A percentile compares a stretch with the other conserved stretches of the same genome.
Evolutionary conservation across 495 filamentous ascomycete species (phyloP).

Genomic region (Usnea hakonensis): DNA sequence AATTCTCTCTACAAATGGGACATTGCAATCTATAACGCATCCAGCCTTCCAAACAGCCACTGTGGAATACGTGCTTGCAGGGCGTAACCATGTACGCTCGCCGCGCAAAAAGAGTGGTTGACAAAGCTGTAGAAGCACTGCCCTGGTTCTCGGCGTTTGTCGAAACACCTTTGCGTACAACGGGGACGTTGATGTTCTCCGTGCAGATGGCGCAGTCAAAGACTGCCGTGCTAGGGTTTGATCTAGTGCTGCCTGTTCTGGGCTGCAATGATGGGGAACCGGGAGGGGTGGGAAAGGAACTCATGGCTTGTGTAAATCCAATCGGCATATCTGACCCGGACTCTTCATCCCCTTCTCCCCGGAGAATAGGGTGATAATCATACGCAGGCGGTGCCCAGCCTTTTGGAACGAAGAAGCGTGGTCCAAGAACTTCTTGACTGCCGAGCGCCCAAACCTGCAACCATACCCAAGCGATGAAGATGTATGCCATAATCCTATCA

Average conservation of each 20-base stretch:
- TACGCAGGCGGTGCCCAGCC: constrained; percentile 76
- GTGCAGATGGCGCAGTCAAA: constrained; percentile 96
- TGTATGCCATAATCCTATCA: constrained; percentile 52
- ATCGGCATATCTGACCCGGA: constrained; percentile 60
- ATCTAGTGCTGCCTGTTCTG: constrained; percentile 32
- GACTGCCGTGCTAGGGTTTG: constrained; percentile 46
- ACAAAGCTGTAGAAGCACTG: constrained; percentile 41
- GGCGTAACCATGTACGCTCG: constrained; percentile 94
- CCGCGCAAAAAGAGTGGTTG: constrained; percentile 65
- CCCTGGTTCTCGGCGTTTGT: constrained; percentile 30
- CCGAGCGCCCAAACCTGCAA: constrained; percentile 71
- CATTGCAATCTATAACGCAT: constrained; percentile 89
- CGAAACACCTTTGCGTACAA: constrained; percentile 53
- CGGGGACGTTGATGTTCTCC: constrained; percentile 80
- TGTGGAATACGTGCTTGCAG: constrained; percentile 94
- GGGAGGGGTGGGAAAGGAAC: constrained; percentile 18
- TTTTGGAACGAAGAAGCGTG: constrained; percentile 63
- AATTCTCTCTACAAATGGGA: constrained; percentile 86
- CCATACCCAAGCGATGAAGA: constrained; percentile 80
- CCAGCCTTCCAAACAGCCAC: constrained; percentile 88
- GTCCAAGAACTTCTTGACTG: constrained; percentile 78
- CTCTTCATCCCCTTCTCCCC: constrained; percentile 70
- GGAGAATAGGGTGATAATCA: constrained; percentile 87
- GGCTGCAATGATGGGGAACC: constrained; percentile 19
- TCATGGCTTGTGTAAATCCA: constrained; percentile 46